These are phyloP conservation scores for Aspergillus carbonarius DNA, from an alignment of 2,329 filamentous ascomycete species.

Conservation along the genomic window DNA sequence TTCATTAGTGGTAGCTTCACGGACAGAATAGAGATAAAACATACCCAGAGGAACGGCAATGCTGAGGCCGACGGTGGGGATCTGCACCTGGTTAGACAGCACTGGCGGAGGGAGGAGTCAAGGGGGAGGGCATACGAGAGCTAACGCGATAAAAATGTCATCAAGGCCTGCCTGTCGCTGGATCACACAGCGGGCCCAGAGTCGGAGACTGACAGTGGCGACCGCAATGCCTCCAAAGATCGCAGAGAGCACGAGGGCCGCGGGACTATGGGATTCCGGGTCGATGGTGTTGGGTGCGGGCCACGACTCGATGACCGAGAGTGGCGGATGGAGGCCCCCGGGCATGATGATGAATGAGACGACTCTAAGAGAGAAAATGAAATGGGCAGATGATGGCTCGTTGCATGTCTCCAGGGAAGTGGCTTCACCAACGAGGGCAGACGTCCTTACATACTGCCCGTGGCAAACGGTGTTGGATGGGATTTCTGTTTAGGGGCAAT, in stretches of 20 bases:
- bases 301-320: constrained; percentile 9
- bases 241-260: background rate
- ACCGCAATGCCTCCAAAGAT: background rate
- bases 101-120: background rate
- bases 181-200: constrained; percentile 4
- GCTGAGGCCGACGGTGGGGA: background rate
- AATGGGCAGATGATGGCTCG: background rate
- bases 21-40: no score
- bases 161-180: background rate
- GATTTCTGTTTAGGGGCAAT: no score
- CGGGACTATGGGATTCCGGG: constrained; percentile 6
- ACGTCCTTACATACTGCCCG: no score
- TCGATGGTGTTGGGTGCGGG: constrained; percentile 4
- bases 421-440: background rate
- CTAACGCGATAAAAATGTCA: constrained; percentile 3
- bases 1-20: no score
- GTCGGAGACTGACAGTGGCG: background rate
- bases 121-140: constrained; percentile 3
- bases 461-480: no score
- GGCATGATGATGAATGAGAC: background rate
- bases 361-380: background rate
- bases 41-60: background rate
- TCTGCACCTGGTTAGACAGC: background rate
- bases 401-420: background rate
- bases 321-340: constrained; percentile 5